A percentile compares a stretch with the other conserved stretches of the same genome.
Conservation (phyloP, 805 yeast genomes). For the Starmerella apicola region DNA sequence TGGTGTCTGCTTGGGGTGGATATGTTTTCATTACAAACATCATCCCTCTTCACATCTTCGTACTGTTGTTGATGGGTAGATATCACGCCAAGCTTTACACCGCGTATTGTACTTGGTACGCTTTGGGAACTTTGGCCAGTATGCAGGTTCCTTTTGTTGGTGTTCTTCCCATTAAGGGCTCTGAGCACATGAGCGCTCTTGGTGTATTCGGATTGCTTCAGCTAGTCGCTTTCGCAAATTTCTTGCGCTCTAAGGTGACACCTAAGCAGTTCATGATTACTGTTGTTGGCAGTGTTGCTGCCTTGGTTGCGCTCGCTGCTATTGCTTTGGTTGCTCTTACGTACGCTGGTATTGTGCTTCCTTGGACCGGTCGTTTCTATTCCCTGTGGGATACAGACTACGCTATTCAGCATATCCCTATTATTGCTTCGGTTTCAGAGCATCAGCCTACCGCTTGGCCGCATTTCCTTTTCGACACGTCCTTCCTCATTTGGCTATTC, state of each 20-base stretch:
- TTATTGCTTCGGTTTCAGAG: conserved; percentile 96
- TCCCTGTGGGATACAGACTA: conserved; percentile 96
- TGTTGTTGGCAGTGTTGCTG: conserved; percentile 39
- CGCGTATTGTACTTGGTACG: conserved; percentile 93
- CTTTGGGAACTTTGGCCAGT: conserved; percentile 92
- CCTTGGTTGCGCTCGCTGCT: conserved; percentile 51
- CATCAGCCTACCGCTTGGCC: conserved; percentile 99
- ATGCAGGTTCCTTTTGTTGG: conserved; percentile 99
- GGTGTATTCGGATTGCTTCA: conserved; percentile 95
- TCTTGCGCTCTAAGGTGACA: conserved; percentile 61
- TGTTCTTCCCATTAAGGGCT: conserved; percentile 88
- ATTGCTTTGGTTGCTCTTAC: conserved; percentile 68
- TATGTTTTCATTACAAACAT: conserved; percentile 96
- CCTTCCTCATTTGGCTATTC: conserved; percentile 90
- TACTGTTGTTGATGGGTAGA: conserved; percentile 86
- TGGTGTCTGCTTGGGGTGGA: conserved; percentile 99
- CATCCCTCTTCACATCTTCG: conserved; percentile 90
- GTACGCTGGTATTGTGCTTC: conserved; percentile 86
- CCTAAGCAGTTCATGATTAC: conserved; percentile 51
- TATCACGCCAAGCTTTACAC: conserved; percentile 72
- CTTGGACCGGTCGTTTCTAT: conserved; percentile 99
- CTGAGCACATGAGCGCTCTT: conserved; percentile 96
- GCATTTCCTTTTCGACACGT: conserved; percentile 87
- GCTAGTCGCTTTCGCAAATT: conserved; percentile 75
- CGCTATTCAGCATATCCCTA: conserved; percentile 96